Evolutionary conservation across 306 rosid genomes (phyloP), one percentile per base, ranked within the genome.

Genomic region (Dalbergia cochinchinensis): DNA sequence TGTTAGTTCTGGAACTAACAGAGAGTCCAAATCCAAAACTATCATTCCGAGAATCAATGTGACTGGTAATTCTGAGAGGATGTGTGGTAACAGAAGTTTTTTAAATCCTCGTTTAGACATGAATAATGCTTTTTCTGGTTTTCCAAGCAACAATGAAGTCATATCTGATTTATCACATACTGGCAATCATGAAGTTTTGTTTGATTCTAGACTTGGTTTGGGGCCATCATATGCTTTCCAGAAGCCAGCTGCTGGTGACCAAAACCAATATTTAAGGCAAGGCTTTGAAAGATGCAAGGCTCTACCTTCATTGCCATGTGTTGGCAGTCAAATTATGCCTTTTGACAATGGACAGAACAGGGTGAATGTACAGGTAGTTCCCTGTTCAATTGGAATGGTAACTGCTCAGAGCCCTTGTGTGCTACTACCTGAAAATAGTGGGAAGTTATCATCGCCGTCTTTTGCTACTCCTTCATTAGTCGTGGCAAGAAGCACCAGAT

Each of bases 221-320:
- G 83, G 70, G 59, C 65, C 73, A 57, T 65, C 68, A 10, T 22
- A 53, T 73, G 37, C 65, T 82, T 67, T 51, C 58, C 87, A 73
- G 76, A 68, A 75, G 55, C 76, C 65, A 57, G 19, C 72, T 47
- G 20, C 58, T 47, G 79, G 39, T 78, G 59, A 64, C 14, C 78
- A 62, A 70, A 82, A 42, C 69, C 69, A 44, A 26, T 15, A 20
- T 70, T 41, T 77, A 33, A 33, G 42, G 16, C 70, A 50, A 16
- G 37, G 47, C 64, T 60, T 54, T 41, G 70, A 55, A 63, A 71
- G 76, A 65, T 54, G 71, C 73, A 64, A 15, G 37, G 70, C 20
- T 63, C 48, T 44, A 45, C 35, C 81, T 34, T 63, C 87, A 19
- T 11, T 62, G 63, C 84, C 87, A 60, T 41, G 35, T 61, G 50